Conservation (phyloP, 2,329 filamentous ascomycete genomes). For the Pleurostoma richardsiae region DNA sequence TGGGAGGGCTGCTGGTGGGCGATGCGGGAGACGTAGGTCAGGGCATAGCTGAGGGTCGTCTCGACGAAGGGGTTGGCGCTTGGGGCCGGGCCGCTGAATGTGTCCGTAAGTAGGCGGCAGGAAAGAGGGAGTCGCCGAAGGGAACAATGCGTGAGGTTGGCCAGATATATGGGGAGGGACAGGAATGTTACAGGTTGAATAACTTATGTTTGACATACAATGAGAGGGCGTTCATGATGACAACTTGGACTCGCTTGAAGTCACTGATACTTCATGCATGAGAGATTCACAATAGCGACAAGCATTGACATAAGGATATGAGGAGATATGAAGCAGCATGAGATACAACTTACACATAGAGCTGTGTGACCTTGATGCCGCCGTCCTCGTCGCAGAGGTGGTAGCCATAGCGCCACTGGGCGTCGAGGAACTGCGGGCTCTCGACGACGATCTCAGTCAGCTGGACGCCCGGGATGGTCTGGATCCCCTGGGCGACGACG, state of each 20-base stretch:
- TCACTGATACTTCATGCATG: too few species aligned
- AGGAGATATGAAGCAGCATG: not conserved
- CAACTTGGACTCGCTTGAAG: not conserved
- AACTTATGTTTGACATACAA: not conserved
- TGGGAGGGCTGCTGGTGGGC: slow-evolving; percentile 28
- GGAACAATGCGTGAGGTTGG: not conserved
- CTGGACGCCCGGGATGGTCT: slow-evolving; percentile 58
- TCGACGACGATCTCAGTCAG: slow-evolving; percentile 73
- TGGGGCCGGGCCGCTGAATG: slow-evolving; percentile 36
- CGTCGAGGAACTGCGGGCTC: slow-evolving; percentile 86
- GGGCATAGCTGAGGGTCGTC: slow-evolving; percentile 79
- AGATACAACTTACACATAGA: slow-evolving; percentile 64
- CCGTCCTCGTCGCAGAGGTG: slow-evolving; percentile 63
- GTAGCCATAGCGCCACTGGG: slow-evolving; percentile 84
- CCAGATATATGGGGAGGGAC: not conserved
- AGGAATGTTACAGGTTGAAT: not conserved
- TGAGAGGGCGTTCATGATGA: not conserved
- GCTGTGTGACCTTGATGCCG: slow-evolving; percentile 77
- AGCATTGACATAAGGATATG: too few species aligned
- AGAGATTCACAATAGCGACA: too few species aligned
- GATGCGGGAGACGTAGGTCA: slow-evolving; percentile 68
- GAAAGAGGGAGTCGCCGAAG: not conserved
- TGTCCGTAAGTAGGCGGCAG: not conserved
- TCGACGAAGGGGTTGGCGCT: slow-evolving; percentile 80
- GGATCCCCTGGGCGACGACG: slow-evolving; percentile 53